Percentiles rank a stretch among this genome's conserved stretches.
These are phyloP conservation scores for Phanerochaete carnosa DNA, from an alignment of 768 basidiomycete species.

Conservation along the genomic window DNA sequence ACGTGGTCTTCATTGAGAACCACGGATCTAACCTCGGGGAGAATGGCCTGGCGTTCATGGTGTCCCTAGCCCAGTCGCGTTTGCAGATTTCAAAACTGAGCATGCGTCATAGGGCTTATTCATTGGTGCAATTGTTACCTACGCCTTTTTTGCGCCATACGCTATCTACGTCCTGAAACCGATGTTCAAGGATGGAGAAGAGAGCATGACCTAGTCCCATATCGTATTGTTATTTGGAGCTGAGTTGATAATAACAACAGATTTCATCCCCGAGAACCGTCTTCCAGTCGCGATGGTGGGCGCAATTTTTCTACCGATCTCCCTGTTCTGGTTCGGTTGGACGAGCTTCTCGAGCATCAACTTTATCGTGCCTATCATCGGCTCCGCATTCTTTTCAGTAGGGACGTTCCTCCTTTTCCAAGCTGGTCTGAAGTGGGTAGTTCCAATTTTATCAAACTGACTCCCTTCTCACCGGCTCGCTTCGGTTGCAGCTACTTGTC, in stretches of 20 bases:
- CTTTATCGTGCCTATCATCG: slow-evolving; percentile 34
- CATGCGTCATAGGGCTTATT: slow-evolving; percentile 2
- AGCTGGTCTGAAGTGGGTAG: slow-evolving; percentile 19
- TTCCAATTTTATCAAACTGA: background rate
- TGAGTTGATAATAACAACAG: background rate
- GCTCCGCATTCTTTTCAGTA: slow-evolving; percentile 30
- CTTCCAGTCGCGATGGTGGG: slow-evolving; percentile 33
- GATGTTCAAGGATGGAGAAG: slow-evolving; percentile 6
- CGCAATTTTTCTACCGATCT: slow-evolving; percentile 29
- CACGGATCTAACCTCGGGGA: slow-evolving; percentile 31
- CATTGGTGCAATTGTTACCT: slow-evolving; percentile 6
- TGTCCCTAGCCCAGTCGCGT: background rate
- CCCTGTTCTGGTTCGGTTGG: slow-evolving; percentile 34
- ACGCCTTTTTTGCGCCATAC: slow-evolving; percentile 8
- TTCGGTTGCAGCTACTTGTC: slow-evolving; percentile 27
- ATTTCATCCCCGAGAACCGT: slow-evolving; percentile 27
- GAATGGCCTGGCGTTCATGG: slow-evolving; percentile 29
- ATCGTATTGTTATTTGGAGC: background rate
- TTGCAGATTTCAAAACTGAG: background rate
- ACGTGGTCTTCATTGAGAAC: slow-evolving; percentile 30
- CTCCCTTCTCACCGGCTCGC: background rate
- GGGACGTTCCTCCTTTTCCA: slow-evolving; percentile 32
- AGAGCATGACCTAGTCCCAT: slow-evolving; percentile 21
- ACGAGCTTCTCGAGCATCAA: slow-evolving; percentile 25
- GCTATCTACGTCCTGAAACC: slow-evolving; percentile 8